Evolutionary conservation across 1,139 yeast genomes (phyloP), one percentile per base, ranked within the genome.

Genomic region (Debaryomyces psychrophilus): DNA sequence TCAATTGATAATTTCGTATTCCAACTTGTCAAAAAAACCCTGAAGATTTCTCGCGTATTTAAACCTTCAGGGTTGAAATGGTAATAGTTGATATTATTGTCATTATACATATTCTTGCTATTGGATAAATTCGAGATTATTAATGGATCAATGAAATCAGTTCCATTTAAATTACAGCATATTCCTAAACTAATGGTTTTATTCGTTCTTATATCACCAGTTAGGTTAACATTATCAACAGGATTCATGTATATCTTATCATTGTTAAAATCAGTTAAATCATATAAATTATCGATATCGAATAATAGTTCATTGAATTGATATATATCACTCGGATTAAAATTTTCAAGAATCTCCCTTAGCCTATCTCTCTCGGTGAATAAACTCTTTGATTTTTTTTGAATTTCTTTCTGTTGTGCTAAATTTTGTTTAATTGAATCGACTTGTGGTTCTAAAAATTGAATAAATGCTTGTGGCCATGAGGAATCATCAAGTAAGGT

Each of bases 301-400:
- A 61, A 45, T 5, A 60, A 50, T 14, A 59, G 40, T 37, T 59
- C 63, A 17, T 44, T 49, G 40, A 55, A 59, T 33, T 60, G 58
- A 41, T 56, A 61, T 7, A 59, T 53, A 33, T 56, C 38, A n/a
- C 50, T 46, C n/a, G 34, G 36, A n/a, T 45, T 43, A 37, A 47
- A 60, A 2, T 44, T 40, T 18, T 49, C 43, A 22, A 60, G 46
- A 5, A 48, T 45, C 31, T 46, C 45, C 12, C 47, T 37, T 5
- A 60, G 23, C 29, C 64, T 37, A 9, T 37, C 35, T 22, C 54
- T 53, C 39, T 61, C 65, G n/a, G 45, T 46, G 8, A 45, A 34
- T 31, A 59, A 46, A 2, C 54, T 42, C 25, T 47, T 49, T 28
- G 46, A 43, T 4, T 29, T 33, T 15, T 37, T 42, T 9, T 48